These are phyloP conservation scores for Ophiostoma tasmaniense DNA, from an alignment of 2,329 filamentous ascomycete genomes.

Conservation along the genomic window DNA sequence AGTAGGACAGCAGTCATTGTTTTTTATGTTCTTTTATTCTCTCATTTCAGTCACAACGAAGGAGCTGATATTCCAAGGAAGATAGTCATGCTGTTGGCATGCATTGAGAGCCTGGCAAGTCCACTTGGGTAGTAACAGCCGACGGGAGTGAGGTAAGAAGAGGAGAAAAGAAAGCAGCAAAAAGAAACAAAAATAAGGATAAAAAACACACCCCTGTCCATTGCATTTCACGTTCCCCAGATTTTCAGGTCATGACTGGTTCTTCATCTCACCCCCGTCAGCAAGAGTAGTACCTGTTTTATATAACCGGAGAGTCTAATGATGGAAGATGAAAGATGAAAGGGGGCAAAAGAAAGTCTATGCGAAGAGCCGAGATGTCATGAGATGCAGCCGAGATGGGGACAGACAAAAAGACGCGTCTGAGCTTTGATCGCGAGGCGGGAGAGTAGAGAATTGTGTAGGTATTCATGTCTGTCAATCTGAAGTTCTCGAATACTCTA, in stretches of 20 bases:
- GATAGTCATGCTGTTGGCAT: background rate
- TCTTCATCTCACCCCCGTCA: background rate
- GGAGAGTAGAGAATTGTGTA: no score
- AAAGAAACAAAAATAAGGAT: no score
- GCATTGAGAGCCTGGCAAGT: background rate
- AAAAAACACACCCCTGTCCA: background rate
- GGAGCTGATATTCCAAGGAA: background rate
- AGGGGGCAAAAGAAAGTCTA: background rate
- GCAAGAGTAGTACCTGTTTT: background rate
- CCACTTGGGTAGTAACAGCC: background rate
- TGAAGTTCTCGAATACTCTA: background rate
- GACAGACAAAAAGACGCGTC: background rate
- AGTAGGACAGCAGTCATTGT: background rate
- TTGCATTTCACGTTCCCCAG: conserved; percentile 4
- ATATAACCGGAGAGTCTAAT: background rate
- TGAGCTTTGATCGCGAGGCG: background rate
- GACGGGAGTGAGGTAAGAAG: background rate
- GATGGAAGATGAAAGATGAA: background rate
- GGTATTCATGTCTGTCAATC: no score
- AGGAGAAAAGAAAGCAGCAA: background rate
- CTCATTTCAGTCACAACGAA: background rate
- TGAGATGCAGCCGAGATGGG: background rate
- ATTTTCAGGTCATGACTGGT: background rate
- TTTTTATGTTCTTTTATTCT: background rate
- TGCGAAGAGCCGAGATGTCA: background rate